Conservation (phyloP, 352 stramenopile genomes). For the Elongisporangium senticosum region DNA sequence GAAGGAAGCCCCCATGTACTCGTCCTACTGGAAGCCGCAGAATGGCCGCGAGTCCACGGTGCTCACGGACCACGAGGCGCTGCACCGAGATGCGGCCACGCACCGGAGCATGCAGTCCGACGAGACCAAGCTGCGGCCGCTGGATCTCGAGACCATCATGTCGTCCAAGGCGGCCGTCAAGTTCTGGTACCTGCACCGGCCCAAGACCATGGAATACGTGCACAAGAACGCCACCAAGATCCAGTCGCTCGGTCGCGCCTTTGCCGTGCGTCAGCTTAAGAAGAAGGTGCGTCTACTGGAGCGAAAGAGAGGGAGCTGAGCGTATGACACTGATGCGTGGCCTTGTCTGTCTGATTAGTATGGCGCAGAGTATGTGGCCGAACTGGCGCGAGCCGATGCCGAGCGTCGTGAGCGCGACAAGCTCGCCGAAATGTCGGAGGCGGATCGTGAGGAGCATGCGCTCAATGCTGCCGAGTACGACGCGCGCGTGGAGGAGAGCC, state of each 20-base stretch:
- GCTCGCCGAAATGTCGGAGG: constrained; percentile 55
- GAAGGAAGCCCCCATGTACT: constrained; percentile 56
- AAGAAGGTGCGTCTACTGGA: constrained; percentile 27
- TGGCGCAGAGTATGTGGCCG: constrained; percentile 76
- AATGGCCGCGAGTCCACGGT: constrained; percentile 66
- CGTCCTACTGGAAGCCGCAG: constrained; percentile 79
- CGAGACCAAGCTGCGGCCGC: constrained; percentile 66
- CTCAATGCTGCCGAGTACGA: constrained; percentile 64
- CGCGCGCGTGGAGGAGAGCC: constrained; percentile 70
- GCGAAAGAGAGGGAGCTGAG: background rate
- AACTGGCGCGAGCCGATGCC: constrained; percentile 64
- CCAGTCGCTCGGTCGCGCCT: constrained; percentile 71
- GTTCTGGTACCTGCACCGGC: constrained; percentile 86
- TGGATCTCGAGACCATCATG: constrained; percentile 87
- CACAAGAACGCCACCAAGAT: constrained; percentile 88
- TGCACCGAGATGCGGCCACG: constrained; percentile 72
- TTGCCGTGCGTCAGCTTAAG: constrained; percentile 66
- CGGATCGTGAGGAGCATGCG: constrained; percentile 47
- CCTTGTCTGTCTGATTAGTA: constrained; percentile 21
- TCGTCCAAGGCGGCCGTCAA: constrained; percentile 83
- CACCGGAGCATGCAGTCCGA: constrained; percentile 79
- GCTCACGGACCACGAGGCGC: constrained; percentile 77
- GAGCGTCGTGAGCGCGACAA: constrained; percentile 51
- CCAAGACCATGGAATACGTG: constrained; percentile 87
- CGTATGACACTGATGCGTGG: constrained; percentile 1